Conservation (phyloP, 2,329 filamentous ascomycete genomes). For the Fragosphaeria purpurea region DNA sequence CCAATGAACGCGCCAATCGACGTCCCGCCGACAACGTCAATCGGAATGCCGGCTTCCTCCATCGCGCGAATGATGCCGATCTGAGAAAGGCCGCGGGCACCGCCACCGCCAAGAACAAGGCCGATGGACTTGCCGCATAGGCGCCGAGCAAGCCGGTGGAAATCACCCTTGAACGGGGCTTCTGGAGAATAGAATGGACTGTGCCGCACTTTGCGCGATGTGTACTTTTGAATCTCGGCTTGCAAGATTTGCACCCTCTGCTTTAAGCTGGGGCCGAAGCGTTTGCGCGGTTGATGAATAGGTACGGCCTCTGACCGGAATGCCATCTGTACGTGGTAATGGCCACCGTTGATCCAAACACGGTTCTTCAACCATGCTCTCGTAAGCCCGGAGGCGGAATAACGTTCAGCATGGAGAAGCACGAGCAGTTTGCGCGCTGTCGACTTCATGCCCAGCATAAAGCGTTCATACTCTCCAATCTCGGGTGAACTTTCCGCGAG, state of each 20-base stretch:
- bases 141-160: slow-evolving; percentile 80
- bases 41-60: slow-evolving; percentile 91
- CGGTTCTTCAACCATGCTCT: slow-evolving; percentile 84
- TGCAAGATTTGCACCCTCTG: slow-evolving; percentile 89
- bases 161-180: slow-evolving; percentile 90
- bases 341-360: slow-evolving; percentile 95
- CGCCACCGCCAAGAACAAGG: slow-evolving; percentile 85
- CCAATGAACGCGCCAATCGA: slow-evolving; percentile 96
- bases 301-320: slow-evolving; percentile 69
- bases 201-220: slow-evolving; percentile 81
- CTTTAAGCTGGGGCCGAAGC: slow-evolving; percentile 77
- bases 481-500: slow-evolving; percentile 80
- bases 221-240: slow-evolving; percentile 97
- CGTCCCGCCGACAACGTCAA: slow-evolving; percentile 90
- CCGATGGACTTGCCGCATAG: slow-evolving; percentile 92
- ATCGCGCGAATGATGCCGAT: slow-evolving; percentile 90
- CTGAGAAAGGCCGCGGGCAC: slow-evolving; percentile 83
- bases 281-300: slow-evolving; percentile 62
- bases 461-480: slow-evolving; percentile 93
- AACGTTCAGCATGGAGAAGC: slow-evolving; percentile 78
- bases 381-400: slow-evolving; percentile 74
- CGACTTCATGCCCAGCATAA: slow-evolving; percentile 93
- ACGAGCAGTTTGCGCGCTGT: slow-evolving; percentile 91
- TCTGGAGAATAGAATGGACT: slow-evolving; percentile 84
- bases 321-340: slow-evolving; percentile 95